phyloP scores from a whole-genome alignment of 83 land plant species.

The Diphasiastrum complanatum region DNA sequence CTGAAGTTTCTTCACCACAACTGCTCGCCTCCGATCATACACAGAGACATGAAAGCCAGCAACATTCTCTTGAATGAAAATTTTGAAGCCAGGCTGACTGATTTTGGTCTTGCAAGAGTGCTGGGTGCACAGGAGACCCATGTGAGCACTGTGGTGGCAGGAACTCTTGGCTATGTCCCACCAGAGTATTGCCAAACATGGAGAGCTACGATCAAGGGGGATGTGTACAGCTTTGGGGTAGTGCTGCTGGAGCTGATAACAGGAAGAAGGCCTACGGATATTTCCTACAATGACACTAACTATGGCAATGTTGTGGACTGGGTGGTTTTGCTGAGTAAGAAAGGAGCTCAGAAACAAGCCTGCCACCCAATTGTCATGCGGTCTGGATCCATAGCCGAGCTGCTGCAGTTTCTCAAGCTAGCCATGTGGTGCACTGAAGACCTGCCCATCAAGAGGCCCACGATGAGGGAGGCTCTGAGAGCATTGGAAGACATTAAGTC shows the following conservation, averaged over 20 bases:
- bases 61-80: conserved; percentile 7
- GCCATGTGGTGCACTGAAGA: conserved; percentile 6
- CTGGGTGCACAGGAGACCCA: conserved; percentile 15
- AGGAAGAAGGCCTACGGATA: too few relatives aligned
- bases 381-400: conserved; percentile 3
- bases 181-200: too few relatives aligned
- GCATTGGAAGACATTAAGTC: conserved; percentile 10
- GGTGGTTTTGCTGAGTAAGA: background rate
- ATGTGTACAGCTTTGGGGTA: conserved; percentile 13
- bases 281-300: too few relatives aligned
- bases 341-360: background rate
- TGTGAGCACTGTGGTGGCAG: conserved; percentile 13
- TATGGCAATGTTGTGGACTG: conserved; percentile 10
- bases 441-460: conserved; percentile 2
- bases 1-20: conserved; percentile 14
- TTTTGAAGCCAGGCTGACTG: conserved; percentile 5
- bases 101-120: conserved; percentile 11
- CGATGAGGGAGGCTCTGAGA: conserved; percentile 9
- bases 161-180: too few relatives aligned
- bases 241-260: conserved; percentile 2
- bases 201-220: too few relatives aligned
- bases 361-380: background rate
- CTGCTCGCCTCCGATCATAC: too few relatives aligned
- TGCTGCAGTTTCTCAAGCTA: conserved; percentile 2
- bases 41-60: too few relatives aligned